Conservation (phyloP, 129 eudicot species). For the Solidago caesia region DNA sequence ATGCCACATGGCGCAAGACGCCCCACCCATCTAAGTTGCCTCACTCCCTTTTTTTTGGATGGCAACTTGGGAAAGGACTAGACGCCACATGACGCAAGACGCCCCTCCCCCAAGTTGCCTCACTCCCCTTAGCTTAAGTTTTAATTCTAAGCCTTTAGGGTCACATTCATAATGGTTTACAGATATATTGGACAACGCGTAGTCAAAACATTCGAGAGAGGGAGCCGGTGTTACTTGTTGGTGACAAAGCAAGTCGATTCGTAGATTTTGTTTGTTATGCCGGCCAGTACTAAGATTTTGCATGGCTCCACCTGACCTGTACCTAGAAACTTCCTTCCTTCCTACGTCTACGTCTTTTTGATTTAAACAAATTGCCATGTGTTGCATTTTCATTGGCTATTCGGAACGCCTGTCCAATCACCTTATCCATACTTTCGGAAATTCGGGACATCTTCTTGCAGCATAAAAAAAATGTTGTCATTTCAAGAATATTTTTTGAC, state of each 20-base stretch:
- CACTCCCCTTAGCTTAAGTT: too few species aligned
- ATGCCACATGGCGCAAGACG: too few species aligned
- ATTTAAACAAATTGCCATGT: background rate
- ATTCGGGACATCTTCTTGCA: background rate
- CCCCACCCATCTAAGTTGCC: too few species aligned
- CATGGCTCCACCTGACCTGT: background rate
- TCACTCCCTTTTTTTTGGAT: too few species aligned
- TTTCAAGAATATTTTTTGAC: background rate
- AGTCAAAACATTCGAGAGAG: background rate
- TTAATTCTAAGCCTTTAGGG: background rate
- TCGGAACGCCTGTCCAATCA: background rate
- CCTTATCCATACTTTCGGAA: background rate
- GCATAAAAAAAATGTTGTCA: background rate
- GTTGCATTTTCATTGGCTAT: background rate
- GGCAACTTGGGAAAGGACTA: too few species aligned
- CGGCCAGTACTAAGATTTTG: slow-evolving; percentile 1
- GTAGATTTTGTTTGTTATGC: slow-evolving; percentile 7
- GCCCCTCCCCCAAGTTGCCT: too few species aligned
- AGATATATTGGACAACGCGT: background rate
- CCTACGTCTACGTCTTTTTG: background rate
- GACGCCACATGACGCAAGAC: too few species aligned
- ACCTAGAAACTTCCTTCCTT: background rate
- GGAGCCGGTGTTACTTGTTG: background rate
- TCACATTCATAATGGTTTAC: background rate
- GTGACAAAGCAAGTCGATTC: background rate